Evolutionary conservation across 257 asterid species (phyloP), one percentile per base, ranked within the genome.

Genomic region (Eucommia ulmoides): DNA sequence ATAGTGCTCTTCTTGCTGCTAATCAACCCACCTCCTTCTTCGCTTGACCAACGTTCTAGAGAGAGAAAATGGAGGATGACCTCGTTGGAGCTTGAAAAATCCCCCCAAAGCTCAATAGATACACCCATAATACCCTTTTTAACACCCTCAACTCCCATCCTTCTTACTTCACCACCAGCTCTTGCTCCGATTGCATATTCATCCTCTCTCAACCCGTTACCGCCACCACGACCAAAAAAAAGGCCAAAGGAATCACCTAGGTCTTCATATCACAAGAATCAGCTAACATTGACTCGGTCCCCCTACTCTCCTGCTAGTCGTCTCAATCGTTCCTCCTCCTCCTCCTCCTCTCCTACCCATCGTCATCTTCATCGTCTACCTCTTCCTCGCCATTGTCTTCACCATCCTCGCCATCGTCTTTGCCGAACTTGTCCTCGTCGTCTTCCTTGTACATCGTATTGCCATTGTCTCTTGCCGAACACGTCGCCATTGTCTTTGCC

Each of bases 121-220:
- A 49, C 66, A 7, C 93, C 96, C 21, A 83, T 91, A 2, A 72
- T 91, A 67, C 81, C 87, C 33, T 91, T 29, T 59, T 91, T 53
- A 50, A 61, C 50, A 55, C 82, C 26, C 62, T 91, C 66, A 91
- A 85, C 67, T 78, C 88, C 47, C 92, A 91, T 54, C 75, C 84
- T 18, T 78, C 84, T 10, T 91, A 71, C 77, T 91, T 86, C 92
- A 91, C 98, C 57, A 91, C 98, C 62, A 82, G 94, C 69, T 89
- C 98, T 29, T 89, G 98, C 79, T 89, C 98, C 55, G 94, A 96
- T 51, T 92, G 98, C 53, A 83, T 89, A 55, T 80, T 96, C 60
- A 64, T 89, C 68, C 85, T 89, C 63, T 72, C 88, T 35, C 93
- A 74, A 47, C 93, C 93, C 35, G n/a, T n/a, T n/a, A 41, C 69